phyloP scores from a whole-genome alignment of 805 yeast genomes.

The Saccharomycopsis selenospora region DNA sequence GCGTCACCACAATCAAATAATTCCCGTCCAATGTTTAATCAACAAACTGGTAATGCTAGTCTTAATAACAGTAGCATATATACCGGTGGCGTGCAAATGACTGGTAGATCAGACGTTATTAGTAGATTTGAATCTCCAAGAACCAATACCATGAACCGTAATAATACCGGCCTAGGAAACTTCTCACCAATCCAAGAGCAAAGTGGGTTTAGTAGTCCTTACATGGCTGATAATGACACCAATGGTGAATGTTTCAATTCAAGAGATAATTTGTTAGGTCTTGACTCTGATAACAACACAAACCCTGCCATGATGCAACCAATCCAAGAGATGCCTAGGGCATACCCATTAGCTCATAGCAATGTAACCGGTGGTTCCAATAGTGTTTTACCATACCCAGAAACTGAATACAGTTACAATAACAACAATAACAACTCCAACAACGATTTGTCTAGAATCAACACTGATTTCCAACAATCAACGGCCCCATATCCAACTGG shows the following conservation, averaged over 20 bases:
- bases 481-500: not conserved
- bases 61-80: not conserved
- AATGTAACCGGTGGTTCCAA: constrained; percentile 3
- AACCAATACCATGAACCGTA: too few relatives aligned
- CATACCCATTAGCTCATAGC: constrained; percentile 5
- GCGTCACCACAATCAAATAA: not conserved
- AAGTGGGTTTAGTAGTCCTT: not conserved
- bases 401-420: not conserved
- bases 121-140: constrained; percentile 1
- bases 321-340: constrained; percentile 13
- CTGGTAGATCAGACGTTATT: not conserved
- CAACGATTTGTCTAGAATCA: too few relatives aligned
- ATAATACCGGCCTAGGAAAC: not conserved
- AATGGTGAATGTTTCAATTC: constrained; percentile 6
- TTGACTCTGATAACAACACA: not conserved
- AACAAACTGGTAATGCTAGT: not conserved
- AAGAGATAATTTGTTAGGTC: constrained; percentile 6
- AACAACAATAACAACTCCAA: too few relatives aligned
- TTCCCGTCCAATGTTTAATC: not conserved
- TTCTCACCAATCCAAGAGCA: constrained; percentile 2
- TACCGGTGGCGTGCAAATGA: not conserved
- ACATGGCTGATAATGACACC: not conserved
- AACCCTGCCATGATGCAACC: constrained; percentile 5
- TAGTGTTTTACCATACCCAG: constrained; percentile 6
- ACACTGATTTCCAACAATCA: too few relatives aligned